Evolutionary conservation across 192 early-diverging fungal genomes (phyloP).

Genomic region (Powellomyces hirtus): DNA sequence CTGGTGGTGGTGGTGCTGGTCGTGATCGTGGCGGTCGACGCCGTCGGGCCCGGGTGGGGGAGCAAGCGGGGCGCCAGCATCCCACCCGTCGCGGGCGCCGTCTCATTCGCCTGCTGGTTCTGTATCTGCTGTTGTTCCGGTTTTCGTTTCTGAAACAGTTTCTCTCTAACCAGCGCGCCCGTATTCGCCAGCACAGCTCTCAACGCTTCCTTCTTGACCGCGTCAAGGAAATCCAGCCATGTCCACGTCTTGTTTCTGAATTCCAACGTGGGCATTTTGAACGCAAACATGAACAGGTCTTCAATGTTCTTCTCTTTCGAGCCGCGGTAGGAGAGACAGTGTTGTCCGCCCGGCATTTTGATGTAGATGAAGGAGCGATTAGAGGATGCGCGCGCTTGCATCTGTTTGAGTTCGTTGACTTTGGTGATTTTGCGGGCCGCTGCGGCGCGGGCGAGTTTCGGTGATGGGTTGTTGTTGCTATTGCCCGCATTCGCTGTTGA

Average conservation of each 20-base stretch:
- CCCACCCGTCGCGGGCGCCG: no score
- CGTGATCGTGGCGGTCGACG: no score
- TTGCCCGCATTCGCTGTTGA: neutral
- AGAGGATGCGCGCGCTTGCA: constrained; percentile 81
- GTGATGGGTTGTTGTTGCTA: neutral
- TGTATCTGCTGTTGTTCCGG: neutral
- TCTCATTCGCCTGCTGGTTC: no score
- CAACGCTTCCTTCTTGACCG: constrained; percentile 63
- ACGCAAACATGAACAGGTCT: constrained; percentile 71
- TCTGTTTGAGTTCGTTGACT: constrained; percentile 65
- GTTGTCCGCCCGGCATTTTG: constrained; percentile 77
- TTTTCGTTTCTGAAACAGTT: constrained; percentile 46
- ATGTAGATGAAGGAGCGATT: constrained; percentile 91
- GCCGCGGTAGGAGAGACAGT: constrained; percentile 84
- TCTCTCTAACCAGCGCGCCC: constrained; percentile 49
- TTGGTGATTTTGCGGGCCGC: neutral
- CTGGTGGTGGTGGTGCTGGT: neutral
- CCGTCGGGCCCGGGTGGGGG: neutral
- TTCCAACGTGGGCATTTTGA: constrained; percentile 71
- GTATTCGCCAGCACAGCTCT: constrained; percentile 51
- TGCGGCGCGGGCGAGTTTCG: neutral
- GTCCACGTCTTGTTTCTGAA: constrained; percentile 82
- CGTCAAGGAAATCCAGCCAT: constrained; percentile 68
- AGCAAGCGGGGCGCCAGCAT: neutral
- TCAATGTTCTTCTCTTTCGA: constrained; percentile 75